A percentile compares a stretch with the other conserved stretches of the same genome.
These are phyloP conservation scores for Cadophora malorum DNA, from an alignment of 2,329 filamentous ascomycete genomes.

Conservation along the genomic window DNA sequence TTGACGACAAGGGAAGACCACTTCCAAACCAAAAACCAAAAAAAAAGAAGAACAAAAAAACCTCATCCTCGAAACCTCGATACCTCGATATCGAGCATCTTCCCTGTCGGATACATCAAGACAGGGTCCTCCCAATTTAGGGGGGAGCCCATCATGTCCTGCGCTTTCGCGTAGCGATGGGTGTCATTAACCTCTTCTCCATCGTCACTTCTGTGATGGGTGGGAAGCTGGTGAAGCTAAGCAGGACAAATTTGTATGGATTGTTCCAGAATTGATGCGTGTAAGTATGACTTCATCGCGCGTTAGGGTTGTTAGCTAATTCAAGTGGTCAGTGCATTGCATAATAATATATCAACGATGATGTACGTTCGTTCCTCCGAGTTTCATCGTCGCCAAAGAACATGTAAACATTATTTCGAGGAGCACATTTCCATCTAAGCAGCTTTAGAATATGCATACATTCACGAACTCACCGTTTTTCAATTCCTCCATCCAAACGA, in stretches of 20 bases:
- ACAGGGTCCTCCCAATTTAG: constrained; percentile 12
- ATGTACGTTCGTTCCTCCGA: no score
- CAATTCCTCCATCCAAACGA: no score
- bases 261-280: not conserved
- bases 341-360: no score
- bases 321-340: no score
- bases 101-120: constrained; percentile 16
- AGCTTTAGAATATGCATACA: no score
- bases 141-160: constrained; percentile 16
- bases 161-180: constrained; percentile 20
- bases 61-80: no score
- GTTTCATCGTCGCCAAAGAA: no score
- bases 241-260: constrained; percentile 4
- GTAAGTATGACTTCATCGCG: not conserved
- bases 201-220: constrained; percentile 9
- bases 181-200: constrained; percentile 15
- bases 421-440: no score
- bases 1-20: not conserved
- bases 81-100: not conserved
- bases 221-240: constrained; percentile 20
- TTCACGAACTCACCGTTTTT: no score
- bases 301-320: not conserved
- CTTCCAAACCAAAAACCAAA: not conserved
- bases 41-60: not conserved
- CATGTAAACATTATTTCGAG: no score